Conservation (phyloP, 2,329 filamentous ascomycete genomes). For the Lachnellula subtilissima region DNA sequence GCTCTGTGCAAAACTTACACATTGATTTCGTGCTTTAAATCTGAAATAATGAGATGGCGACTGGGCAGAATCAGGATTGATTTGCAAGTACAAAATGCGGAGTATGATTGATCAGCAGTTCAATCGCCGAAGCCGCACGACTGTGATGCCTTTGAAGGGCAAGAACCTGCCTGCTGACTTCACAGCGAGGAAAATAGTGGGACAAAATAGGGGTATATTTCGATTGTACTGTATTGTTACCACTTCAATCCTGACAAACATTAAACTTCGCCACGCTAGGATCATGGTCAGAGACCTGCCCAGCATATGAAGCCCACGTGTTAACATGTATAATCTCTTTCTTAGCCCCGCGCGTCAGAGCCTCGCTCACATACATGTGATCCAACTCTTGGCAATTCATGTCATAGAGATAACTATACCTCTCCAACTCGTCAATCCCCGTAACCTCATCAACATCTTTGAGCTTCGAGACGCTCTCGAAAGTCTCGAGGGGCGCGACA, state of each 20-base stretch:
- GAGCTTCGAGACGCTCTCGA: conserved; percentile 50
- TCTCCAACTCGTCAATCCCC: conserved; percentile 48
- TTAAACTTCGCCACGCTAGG: conserved; percentile 60
- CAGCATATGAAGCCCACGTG: conserved; percentile 56
- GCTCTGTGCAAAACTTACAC: too few species aligned
- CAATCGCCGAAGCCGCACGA: too few species aligned
- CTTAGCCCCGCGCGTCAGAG: conserved; percentile 40
- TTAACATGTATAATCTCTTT: conserved; percentile 69
- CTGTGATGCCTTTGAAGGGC: too few species aligned
- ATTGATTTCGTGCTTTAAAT: too few species aligned
- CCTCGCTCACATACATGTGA: conserved; percentile 56
- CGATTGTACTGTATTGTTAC: too few species aligned
- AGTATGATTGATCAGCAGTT: too few species aligned
- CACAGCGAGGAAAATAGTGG: too few species aligned
- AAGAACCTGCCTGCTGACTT: too few species aligned
- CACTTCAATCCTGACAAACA: conserved; percentile 40
- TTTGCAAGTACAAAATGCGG: too few species aligned
- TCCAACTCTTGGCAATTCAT: conserved; percentile 67
- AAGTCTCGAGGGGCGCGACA: conserved; percentile 53
- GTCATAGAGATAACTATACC: conserved; percentile 68
- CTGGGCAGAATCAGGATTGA: too few species aligned
- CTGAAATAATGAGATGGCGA: too few species aligned
- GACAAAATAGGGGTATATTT: too few species aligned
- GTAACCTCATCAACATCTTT: conserved; percentile 58
- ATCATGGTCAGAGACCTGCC: conserved; percentile 63